phyloP scores from a whole-genome alignment of 2,329 filamentous ascomycete species.

The Exophiala calicioides region DNA sequence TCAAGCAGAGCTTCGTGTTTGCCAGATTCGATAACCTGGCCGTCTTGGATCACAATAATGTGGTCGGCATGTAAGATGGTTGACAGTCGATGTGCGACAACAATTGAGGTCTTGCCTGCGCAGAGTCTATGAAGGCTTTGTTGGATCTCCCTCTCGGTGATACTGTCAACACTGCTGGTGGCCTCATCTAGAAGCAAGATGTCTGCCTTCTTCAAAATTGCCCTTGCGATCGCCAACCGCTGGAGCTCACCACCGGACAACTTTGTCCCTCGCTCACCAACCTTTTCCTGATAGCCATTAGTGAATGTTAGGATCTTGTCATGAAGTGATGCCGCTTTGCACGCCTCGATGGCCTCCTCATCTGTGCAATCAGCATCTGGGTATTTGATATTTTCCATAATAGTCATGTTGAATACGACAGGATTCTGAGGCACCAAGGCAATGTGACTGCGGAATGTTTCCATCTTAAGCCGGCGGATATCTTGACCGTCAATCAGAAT shows the following conservation, averaged over 20 bases:
- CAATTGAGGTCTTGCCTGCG: slow-evolving; percentile 53
- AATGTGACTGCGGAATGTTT: slow-evolving; percentile 59
- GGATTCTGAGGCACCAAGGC: slow-evolving; percentile 68
- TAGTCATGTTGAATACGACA: slow-evolving; percentile 63
- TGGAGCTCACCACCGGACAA: slow-evolving; percentile 57
- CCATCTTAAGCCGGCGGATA: slow-evolving; percentile 59
- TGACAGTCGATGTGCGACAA: slow-evolving; percentile 50
- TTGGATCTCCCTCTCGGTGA: slow-evolving; percentile 51
- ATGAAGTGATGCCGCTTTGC: slow-evolving; percentile 63
- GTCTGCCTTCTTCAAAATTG: slow-evolving; percentile 46
- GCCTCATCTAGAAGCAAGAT: slow-evolving; percentile 55
- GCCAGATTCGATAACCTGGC: slow-evolving; percentile 64
- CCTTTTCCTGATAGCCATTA: slow-evolving; percentile 50
- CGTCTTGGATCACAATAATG: slow-evolving; percentile 66
- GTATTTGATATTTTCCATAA: slow-evolving; percentile 67
- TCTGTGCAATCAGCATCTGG: slow-evolving; percentile 62
- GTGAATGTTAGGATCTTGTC: slow-evolving; percentile 63
- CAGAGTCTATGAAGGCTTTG: slow-evolving; percentile 49
- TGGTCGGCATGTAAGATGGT: slow-evolving; percentile 56
- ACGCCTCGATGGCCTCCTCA: slow-evolving; percentile 61
- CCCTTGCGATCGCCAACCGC: slow-evolving; percentile 51
- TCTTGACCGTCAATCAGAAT: slow-evolving; percentile 58
- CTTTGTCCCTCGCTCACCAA: slow-evolving; percentile 53
- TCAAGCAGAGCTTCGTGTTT: slow-evolving; percentile 60
- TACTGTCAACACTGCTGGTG: slow-evolving; percentile 52